Evolutionary conservation across 352 stramenopile genomes (phyloP), one percentile per base, ranked within the genome.

Genomic region (Globisporangium camurandrum): DNA sequence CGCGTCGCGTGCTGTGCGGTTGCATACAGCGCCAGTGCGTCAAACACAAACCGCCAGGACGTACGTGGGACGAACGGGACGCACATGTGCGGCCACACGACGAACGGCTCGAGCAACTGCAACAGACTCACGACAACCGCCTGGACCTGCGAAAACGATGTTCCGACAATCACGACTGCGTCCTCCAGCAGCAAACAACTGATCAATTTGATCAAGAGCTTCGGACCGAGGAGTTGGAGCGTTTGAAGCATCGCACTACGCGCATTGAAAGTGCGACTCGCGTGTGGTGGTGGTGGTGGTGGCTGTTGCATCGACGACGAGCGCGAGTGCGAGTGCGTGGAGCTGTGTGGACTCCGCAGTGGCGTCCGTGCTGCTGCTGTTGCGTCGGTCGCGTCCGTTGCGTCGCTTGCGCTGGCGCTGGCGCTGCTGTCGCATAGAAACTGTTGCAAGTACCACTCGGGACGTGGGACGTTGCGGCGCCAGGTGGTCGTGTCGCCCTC

Each of bases 1-100:
- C 71, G 75, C 46, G 69, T 55, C 27, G 69, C 66, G 3, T 74
- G 41, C 47, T 88, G 74, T 17, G 68, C 54, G 30, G 82, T 61
- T 23, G 74, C 62, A 50, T 86, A 80, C 23, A 75, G 64, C 36
- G 75, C 68, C 26, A 82, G 51, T 38, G 73, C 57, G 47, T 94
- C 80, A 12, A 75, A 64, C 22, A 92, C 54, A 46, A 87, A 88
- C 20, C 67, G 63, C 72, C 79, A 89, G 3, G 78, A 90, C 23
- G 78, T 60, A 14, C 88, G 69, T 11, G 80, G 76, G 8, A 92
- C 52, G 46, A 89, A 91, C 23, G 83, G 80, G 4, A 89, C 43
- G 41, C 87, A 85, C 20, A 75, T 86, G 56, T 88, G 77, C 39
- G 86, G 75, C 83, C 83, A 94, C 22, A 53, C 62, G n/a, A n/a